Percentiles rank a stretch among this genome's conserved stretches.
Evolutionary conservation across 495 filamentous ascomycete genomes (phyloP).

Genomic region (Neurospora sp.): DNA sequence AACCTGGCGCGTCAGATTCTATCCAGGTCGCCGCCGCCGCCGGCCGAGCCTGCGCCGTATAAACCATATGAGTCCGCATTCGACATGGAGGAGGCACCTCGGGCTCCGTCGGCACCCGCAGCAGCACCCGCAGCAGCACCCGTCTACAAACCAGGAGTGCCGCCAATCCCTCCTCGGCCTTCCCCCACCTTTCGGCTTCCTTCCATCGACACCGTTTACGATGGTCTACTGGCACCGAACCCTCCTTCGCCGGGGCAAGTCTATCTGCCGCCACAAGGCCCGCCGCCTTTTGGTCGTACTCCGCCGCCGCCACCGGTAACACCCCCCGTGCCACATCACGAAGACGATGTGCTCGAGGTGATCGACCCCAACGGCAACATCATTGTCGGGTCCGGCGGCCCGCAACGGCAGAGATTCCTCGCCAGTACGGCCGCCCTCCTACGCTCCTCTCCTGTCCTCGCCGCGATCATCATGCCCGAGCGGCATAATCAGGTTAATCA

Average conservation of each 20-base stretch:
- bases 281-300: neutral
- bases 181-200: neutral
- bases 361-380: neutral
- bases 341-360: neutral
- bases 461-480: neutral
- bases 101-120: neutral
- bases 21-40: neutral
- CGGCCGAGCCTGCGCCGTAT: neutral
- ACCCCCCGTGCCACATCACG: neutral
- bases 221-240: neutral
- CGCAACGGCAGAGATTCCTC: neutral
- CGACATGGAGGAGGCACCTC: neutral
- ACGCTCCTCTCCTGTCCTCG: neutral
- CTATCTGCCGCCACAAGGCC: neutral
- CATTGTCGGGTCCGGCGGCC: neutral
- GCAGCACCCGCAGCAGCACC: neutral
- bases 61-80: neutral
- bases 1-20: neutral
- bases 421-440: neutral
- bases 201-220: neutral
- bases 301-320: neutral
- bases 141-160: neutral
- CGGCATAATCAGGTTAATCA: neutral
- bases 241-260: neutral
- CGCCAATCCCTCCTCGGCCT: neutral